These are phyloP conservation scores for Wickerhamiella kazuoi DNA, from an alignment of 805 yeast species.

Conservation along the genomic window DNA sequence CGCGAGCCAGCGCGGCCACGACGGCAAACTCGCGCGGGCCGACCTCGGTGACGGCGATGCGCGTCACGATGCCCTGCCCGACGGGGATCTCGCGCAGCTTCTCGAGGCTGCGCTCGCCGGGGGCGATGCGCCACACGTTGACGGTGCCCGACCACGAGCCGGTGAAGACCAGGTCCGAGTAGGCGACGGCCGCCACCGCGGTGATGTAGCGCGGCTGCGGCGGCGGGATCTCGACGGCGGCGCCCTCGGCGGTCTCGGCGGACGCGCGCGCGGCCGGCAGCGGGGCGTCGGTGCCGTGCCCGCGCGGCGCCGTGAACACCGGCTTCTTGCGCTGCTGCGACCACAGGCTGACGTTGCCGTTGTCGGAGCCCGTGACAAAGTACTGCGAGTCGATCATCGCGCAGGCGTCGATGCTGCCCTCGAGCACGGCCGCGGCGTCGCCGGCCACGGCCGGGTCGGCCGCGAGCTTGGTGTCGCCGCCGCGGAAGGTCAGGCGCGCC, in stretches of 20 bases:
- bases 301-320: slow-evolving; percentile 41
- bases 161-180: slow-evolving; percentile 60
- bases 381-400: slow-evolving; percentile 83
- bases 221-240: slow-evolving; percentile 31
- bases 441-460: slow-evolving; percentile 4
- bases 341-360: slow-evolving; percentile 85
- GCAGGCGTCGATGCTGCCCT: slow-evolving; percentile 83
- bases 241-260: slow-evolving; percentile 25
- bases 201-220: slow-evolving; percentile 78
- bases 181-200: slow-evolving; percentile 64
- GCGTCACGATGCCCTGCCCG: slow-evolving; percentile 43
- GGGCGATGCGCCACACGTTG: slow-evolving; percentile 60
- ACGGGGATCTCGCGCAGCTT: slow-evolving; percentile 37
- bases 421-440: slow-evolving; percentile 21
- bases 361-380: slow-evolving; percentile 89
- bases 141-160: slow-evolving; percentile 80
- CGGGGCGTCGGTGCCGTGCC: slow-evolving; percentile 55
- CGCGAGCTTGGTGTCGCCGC: slow-evolving; percentile 45
- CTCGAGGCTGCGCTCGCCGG: slow-evolving; percentile 43
- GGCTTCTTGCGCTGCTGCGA: slow-evolving; percentile 82
- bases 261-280: slow-evolving; percentile 34
- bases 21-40: slow-evolving; percentile 28
- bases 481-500: slow-evolving; percentile 80
- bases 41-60: slow-evolving; percentile 17
- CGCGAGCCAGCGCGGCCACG: slow-evolving; percentile 58